A percentile compares a stretch with the other conserved stretches of the same genome.
Conservation (phyloP, 306 rosid species). For the Abrus precatorius region DNA sequence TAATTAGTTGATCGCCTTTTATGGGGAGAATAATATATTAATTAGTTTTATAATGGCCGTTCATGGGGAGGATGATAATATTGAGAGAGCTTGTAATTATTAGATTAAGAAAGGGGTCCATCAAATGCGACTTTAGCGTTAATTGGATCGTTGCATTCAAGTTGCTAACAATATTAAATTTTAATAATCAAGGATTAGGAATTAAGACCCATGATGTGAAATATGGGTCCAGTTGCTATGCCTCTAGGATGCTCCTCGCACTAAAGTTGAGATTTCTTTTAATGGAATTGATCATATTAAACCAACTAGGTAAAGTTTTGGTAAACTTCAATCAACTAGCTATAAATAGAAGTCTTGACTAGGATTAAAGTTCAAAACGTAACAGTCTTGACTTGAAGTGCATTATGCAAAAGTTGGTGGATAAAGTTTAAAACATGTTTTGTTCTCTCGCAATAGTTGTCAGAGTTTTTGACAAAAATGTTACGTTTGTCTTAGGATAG, state of each 20-base stretch:
- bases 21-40: constrained; percentile 33
- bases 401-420: too few relatives aligned
- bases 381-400: too few relatives aligned
- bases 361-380: not conserved
- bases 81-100: constrained; percentile 52
- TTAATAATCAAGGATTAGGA: constrained; percentile 56
- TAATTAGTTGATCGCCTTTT: constrained; percentile 43
- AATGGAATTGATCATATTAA: constrained; percentile 28
- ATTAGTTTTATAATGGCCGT: constrained; percentile 45
- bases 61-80: constrained; percentile 46
- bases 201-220: constrained; percentile 76
- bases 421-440: too few relatives aligned
- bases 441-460: too few relatives aligned
- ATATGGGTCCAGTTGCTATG: constrained; percentile 63
- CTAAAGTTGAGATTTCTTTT: constrained; percentile 49
- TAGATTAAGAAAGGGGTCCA: constrained; percentile 56
- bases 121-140: constrained; percentile 57
- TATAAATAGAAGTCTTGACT: not conserved
- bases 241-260: constrained; percentile 55
- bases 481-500: too few relatives aligned
- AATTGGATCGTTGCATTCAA: constrained; percentile 52
- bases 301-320: constrained; percentile 35
- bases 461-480: too few relatives aligned
- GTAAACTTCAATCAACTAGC: constrained; percentile 36
- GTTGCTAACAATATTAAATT: constrained; percentile 46